Base-by-base conservation (phyloP, 495 filamentous ascomycete genomes). In the Penicillium paxilli region DNA sequence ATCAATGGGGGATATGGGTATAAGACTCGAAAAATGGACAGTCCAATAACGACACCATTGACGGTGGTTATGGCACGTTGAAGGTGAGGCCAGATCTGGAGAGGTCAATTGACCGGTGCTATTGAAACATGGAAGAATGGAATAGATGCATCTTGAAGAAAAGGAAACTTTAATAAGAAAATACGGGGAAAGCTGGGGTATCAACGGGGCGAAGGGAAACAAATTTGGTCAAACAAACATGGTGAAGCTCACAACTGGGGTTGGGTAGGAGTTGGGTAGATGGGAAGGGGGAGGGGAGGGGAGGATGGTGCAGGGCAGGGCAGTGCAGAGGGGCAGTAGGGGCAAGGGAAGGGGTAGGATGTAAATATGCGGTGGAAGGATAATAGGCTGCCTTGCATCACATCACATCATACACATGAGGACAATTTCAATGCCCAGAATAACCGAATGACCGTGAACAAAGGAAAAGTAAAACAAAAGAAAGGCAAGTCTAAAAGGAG, bases 161-260 rank as follows among this genome's bases (percentile, higher is more conserved):
- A 17, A 28, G 25, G 33, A 47, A 44, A 22, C 25, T 32, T 32
- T 32, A n/a, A 32, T 14, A 32, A 32, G n/a, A 19, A 67, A 69
- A 66, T 52, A 72, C 44, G 59, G 62, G 70, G 67, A 59, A 54
- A 62, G 54, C 55, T 57, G 68, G 71, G 72, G 72, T 75, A 75
- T 75, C 72, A 75, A 73, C 70, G 69, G 69, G 66, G 61, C 51
- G 24, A 14, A 65, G 59, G 32, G 22, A 22, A 21, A 33, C 24
- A 54, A 55, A 52, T 10, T 23, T 25, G 23, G 44, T 49, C 32
- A 45, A 53, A 32, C n/a, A 14, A 32, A 10, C n/a, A n/a, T 56
- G 40, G 49, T 11, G 53, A 59, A 54, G 51, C 51, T 55, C 54
- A 44, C 51, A 32, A 32, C 30, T 1, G 30, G 38, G 42, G 45